A percentile compares a stretch with the other conserved stretches of the same genome.
phyloP scores from a whole-genome alignment of 2,329 filamentous ascomycete species.

The Penicillium janthinellum region DNA sequence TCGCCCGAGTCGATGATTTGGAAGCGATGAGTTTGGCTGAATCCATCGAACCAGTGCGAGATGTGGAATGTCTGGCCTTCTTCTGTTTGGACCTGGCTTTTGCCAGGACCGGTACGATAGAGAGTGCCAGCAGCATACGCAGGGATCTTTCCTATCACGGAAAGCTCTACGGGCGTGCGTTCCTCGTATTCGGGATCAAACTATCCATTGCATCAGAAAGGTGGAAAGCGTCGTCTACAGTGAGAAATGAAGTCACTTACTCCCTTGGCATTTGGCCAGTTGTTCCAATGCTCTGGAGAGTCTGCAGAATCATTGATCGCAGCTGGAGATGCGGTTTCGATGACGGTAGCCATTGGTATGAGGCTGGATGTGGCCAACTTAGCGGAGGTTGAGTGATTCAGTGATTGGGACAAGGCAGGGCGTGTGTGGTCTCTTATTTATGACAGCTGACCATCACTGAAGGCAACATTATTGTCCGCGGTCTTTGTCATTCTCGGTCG shows the following conservation, averaged over 20 bases:
- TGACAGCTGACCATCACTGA: neutral
- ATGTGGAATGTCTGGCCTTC: conserved; percentile 61
- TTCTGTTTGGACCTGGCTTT: conserved; percentile 62
- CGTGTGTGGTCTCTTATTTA: neutral
- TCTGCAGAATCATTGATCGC: neutral
- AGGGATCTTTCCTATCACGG: conserved; percentile 68
- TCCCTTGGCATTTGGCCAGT: conserved; percentile 57
- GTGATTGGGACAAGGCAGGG: neutral
- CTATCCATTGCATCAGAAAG: conserved; percentile 42
- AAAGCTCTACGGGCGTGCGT: conserved; percentile 63
- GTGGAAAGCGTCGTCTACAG: neutral
- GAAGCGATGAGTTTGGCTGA: conserved; percentile 70
- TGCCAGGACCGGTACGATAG: conserved; percentile 74
- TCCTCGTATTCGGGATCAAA: conserved; percentile 70
- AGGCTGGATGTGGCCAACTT: neutral
- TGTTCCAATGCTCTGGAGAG: conserved; percentile 34
- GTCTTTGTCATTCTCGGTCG: neutral
- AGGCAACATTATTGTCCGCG: neutral
- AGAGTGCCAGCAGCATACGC: conserved; percentile 70
- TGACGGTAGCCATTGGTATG: conserved; percentile 9
- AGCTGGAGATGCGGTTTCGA: neutral
- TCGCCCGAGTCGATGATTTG: conserved; percentile 58
- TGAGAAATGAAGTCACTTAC: conserved; percentile 37
- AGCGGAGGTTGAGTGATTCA: neutral
- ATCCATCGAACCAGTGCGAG: conserved; percentile 81